A percentile compares a stretch with the other conserved stretches of the same genome.
Conservation (phyloP, 148 eudicot genomes). For the Spergularia marina region DNA sequence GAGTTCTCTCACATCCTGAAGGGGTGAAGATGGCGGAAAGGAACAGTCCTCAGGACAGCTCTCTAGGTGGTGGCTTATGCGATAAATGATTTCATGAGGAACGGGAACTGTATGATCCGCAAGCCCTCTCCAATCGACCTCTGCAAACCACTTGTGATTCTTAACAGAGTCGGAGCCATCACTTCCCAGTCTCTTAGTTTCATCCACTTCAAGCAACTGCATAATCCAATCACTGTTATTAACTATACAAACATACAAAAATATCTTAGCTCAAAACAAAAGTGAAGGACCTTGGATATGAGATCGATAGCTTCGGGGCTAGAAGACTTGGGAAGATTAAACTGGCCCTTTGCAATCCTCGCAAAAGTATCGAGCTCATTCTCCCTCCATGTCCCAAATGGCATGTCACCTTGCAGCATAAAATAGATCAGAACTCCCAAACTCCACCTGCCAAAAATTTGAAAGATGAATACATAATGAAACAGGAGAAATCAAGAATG, state of each 20-base stretch:
- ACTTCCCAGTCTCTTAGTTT: conserved; percentile 69
- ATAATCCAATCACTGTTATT: conserved; percentile 1
- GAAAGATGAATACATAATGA: background rate
- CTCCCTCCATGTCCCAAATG: conserved; percentile 96
- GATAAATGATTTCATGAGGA: conserved; percentile 63
- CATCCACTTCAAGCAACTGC: conserved; percentile 86
- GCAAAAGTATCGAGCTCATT: conserved; percentile 82
- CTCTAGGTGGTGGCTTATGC: conserved; percentile 55
- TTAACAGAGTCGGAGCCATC: conserved; percentile 61
- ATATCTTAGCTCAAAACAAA: background rate
- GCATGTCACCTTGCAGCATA: conserved; percentile 97
- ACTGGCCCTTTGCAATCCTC: conserved; percentile 85
- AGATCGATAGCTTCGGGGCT: conserved; percentile 75
- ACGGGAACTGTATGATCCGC: conserved; percentile 36
- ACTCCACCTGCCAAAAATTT: conserved; percentile 75
- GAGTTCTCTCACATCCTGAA: conserved; percentile 41
- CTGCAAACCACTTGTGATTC: conserved; percentile 74
- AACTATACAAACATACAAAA: background rate
- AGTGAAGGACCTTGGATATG: conserved; percentile 62
- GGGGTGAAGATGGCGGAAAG: conserved; percentile 41
- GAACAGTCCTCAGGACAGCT: conserved; percentile 39
- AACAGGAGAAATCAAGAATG: background rate
- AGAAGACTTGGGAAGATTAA: conserved; percentile 62
- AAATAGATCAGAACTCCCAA: conserved; percentile 82
- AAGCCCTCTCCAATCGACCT: conserved; percentile 63